phyloP scores from a whole-genome alignment of 805 yeast genomes.

The Saccharomycopsis javanensis region DNA sequence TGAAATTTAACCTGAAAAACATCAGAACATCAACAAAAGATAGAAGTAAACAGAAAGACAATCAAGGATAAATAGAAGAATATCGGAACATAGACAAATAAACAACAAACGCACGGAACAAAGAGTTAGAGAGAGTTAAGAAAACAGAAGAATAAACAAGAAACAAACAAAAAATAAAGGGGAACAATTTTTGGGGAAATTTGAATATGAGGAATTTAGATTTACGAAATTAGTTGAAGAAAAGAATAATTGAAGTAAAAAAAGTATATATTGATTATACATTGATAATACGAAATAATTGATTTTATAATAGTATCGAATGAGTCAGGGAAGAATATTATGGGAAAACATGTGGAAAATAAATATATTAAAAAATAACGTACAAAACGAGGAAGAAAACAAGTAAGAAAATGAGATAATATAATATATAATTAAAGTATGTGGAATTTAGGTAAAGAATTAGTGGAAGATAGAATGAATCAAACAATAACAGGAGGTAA shows the following conservation, averaged over 20 bases:
- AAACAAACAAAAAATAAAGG: background rate
- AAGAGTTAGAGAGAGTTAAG: background rate
- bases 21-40: background rate
- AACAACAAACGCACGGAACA: background rate
- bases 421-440: too few relatives aligned
- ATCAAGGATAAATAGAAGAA: background rate
- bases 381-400: too few relatives aligned
- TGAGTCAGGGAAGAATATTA: background rate
- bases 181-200: background rate
- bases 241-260: background rate
- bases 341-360: background rate
- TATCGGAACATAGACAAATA: background rate
- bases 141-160: background rate
- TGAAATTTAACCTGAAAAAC: background rate
- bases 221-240: background rate
- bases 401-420: too few relatives aligned
- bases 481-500: too few relatives aligned
- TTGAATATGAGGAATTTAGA: background rate
- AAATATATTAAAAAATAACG: too few relatives aligned
- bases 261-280: background rate
- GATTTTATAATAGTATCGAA: background rate
- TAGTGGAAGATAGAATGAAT: too few relatives aligned
- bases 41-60: background rate
- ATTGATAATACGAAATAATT: background rate
- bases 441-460: too few relatives aligned